These are phyloP conservation scores for Amanita subjunquillea DNA, from an alignment of 768 basidiomycete species.

Conservation along the genomic window DNA sequence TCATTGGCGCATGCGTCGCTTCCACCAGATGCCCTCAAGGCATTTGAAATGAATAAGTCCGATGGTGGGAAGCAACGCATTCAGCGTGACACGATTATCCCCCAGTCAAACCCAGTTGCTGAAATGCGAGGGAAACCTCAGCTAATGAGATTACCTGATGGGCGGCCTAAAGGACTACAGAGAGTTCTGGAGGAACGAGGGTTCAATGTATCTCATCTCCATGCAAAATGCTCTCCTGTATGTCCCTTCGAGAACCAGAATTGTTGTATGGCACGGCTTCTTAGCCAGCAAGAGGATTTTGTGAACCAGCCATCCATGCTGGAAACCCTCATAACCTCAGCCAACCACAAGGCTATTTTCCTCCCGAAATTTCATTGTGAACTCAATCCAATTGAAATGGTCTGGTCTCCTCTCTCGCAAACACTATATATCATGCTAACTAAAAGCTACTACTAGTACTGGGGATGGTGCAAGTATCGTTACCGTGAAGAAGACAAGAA, in stretches of 20 bases:
- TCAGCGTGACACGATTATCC: no score
- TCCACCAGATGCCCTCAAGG: no score
- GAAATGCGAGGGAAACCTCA: no score
- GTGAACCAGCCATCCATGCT: conserved; percentile 22
- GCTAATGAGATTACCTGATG: no score
- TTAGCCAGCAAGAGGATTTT: conserved; percentile 31
- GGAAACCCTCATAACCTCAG: conserved; percentile 17
- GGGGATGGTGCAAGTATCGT: conserved; percentile 25
- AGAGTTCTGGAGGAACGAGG: no score
- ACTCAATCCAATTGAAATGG: conserved; percentile 37
- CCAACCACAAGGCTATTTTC: conserved; percentile 28
- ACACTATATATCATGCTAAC: background rate
- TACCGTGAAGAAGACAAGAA: conserved; percentile 21
- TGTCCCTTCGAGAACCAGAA: background rate
- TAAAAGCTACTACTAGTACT: conserved; percentile 14
- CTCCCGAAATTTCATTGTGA: conserved; percentile 36
- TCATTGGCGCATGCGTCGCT: no score
- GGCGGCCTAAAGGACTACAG: no score
- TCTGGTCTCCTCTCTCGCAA: conserved; percentile 9
- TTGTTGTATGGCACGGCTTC: conserved; percentile 24
- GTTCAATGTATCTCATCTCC: no score
- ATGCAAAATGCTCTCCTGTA: no score
- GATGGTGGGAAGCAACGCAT: no score
- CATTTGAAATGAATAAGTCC: no score
- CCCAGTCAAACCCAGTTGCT: no score